Conservation (phyloP, 306 rosid genomes). For the Dryas drummondii region DNA sequence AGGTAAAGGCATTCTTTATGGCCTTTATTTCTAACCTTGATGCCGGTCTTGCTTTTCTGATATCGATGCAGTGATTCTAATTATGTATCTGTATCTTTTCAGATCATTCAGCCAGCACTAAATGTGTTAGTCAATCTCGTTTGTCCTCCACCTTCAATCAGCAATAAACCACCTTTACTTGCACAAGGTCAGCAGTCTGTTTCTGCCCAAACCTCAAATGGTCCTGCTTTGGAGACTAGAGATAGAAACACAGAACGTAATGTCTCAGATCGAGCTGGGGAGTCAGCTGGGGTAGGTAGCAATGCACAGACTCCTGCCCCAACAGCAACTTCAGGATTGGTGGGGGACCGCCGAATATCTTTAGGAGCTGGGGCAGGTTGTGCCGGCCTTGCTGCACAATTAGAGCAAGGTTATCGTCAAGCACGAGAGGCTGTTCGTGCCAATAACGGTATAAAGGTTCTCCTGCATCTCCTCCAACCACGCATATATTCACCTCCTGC, state of each 20-base stretch:
- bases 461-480: slow-evolving; percentile 84
- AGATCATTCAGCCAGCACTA: slow-evolving; percentile 95
- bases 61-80: neutral
- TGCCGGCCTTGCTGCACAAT: slow-evolving; percentile 90
- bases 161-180: slow-evolving; percentile 69
- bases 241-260: slow-evolving; percentile 75
- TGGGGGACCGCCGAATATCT: slow-evolving; percentile 94
- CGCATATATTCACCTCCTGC: slow-evolving; percentile 91
- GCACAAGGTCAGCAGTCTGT: slow-evolving; percentile 69
- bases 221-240: slow-evolving; percentile 58
- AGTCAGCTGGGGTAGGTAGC: slow-evolving; percentile 44
- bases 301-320: slow-evolving; percentile 60
- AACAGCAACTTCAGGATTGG: slow-evolving; percentile 74
- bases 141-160: slow-evolving; percentile 98
- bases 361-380: slow-evolving; percentile 92
- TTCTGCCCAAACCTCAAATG: slow-evolving; percentile 56
- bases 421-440: slow-evolving; percentile 95
- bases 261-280: slow-evolving; percentile 66
- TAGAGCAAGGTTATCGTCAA: slow-evolving; percentile 87
- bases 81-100: slow-evolving; percentile 37
- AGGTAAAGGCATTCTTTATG: slow-evolving; percentile 46
- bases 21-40: slow-evolving; percentile 10
- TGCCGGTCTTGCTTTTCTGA: slow-evolving; percentile 17
- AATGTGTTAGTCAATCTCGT: slow-evolving; percentile 93
- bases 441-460: slow-evolving; percentile 92